Percentiles rank a stretch among this genome's conserved stretches.
Conservation (phyloP, 1,284 basidiomycete species). For the Ustilago cynodontis region DNA sequence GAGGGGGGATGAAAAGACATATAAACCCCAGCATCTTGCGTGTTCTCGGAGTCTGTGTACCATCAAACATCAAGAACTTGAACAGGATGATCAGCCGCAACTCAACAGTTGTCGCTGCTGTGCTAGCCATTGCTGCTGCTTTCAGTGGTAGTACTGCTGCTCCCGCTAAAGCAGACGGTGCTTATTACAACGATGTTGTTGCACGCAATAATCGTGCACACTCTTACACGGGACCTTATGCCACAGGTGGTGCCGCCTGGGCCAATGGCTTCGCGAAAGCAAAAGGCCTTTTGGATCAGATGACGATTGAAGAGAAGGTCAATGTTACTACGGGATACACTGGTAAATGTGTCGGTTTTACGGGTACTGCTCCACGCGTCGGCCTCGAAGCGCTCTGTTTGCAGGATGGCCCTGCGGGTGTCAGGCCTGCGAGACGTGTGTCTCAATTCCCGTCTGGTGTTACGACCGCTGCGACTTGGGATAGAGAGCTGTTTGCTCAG, state of each 20-base stretch:
- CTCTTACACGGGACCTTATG: conserved; percentile 41
- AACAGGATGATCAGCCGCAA: conserved; percentile 14
- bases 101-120: conserved; percentile 4
- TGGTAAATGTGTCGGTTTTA: conserved; percentile 57
- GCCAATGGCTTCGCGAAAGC: conserved; percentile 75
- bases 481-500: conserved; percentile 78
- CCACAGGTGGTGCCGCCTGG: conserved; percentile 70
- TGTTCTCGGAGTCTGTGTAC: not conserved
- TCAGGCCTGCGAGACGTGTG: conserved; percentile 72
- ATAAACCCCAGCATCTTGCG: not conserved
- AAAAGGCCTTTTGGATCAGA: conserved; percentile 66
- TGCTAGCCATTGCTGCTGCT: conserved; percentile 10
- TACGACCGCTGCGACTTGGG: conserved; percentile 79
- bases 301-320: conserved; percentile 72
- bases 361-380: conserved; percentile 73
- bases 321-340: conserved; percentile 70
- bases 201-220: conserved; percentile 23
- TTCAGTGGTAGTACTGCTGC: conserved; percentile 12
- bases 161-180: conserved; percentile 1
- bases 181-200: conserved; percentile 17
- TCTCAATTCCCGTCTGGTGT: conserved; percentile 78
- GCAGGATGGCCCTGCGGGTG: conserved; percentile 74
- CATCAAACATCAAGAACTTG: not conserved
- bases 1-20: not conserved
- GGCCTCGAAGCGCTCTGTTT: conserved; percentile 79